Evolutionary conservation across 371 early-diverging fungal species (phyloP), one percentile per base, ranked within the genome.

Genomic region (Synchytrium microbalum): DNA sequence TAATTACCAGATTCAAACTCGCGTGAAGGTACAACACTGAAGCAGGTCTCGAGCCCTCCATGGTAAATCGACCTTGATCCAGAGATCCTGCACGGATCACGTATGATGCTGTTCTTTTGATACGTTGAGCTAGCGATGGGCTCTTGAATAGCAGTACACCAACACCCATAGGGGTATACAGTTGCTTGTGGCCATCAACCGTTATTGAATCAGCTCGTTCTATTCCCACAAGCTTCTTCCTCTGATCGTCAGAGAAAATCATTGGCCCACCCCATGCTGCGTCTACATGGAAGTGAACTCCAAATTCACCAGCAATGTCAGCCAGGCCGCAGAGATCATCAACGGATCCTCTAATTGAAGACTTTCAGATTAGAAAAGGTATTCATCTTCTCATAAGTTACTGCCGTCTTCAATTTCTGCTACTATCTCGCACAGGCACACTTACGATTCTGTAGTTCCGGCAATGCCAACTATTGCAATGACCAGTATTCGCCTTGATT

Each of bases 141-240:
- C 64, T 60, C 28, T 66, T 62, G 57, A 74, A 70, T 23, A 80
- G 71, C 26, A 78, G 55, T 26, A 80, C 67, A 3, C 80, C 80
- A 38, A 78, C 69, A 26, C 80, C 80, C 72, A 76, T 70, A 0
- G 80, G 80, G 1, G 78, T 80, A 67, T 80, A 80, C 24, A 78
- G 74, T 61, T 80, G 75, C 65, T 77, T 78, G 67, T 78, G 78
- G 51, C 77, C 78, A 64, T 80, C 78, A 54, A 80, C 69, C 5
- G 80, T 78, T 56, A 80, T 72, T 19, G 74, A 72, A 71, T 78
- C 75, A 54, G 80, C 78, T 14, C 30, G 32, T 25, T 64, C 59
- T 57, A 80, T 77, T 32, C 80, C 80, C 25, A 27, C 23, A 25
- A 80, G 70, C 63, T 77, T 77, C 56, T 38, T 32, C 14, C 46